Evolutionary conservation across 352 stramenopile genomes (phyloP), one percentile per base, ranked within the genome.

Genomic region (Thalassiosira exigua): DNA sequence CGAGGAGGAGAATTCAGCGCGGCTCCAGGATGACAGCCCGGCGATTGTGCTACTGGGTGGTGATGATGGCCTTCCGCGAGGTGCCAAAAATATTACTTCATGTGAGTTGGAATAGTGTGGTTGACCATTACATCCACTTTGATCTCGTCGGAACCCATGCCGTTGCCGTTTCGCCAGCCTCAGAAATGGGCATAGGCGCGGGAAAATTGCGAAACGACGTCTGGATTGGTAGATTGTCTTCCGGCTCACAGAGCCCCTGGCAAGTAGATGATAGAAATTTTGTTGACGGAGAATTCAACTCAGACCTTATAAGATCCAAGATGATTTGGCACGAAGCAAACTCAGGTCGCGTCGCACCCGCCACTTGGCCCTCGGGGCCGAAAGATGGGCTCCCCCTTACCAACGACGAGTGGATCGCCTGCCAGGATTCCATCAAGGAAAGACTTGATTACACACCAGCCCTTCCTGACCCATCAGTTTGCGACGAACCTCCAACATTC

Each of bases 371-470:
- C 36, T 73, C 65, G 0, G 78, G 59, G 19, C 7, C 41, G 27
- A 42, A 30, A 2, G 26, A 67, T 57, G 52, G 53, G 14, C 27
- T 64, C 27, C 82, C 83, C n/a, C 39, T 90, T 26, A 87, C 85
- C 3, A 84, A 94, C 57, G 88, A 94, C 27, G 85, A 94, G 4
- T 94, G 90, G 90, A 92, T 94, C 56, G 61, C 75, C 27, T 94
- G 90, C 57, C 82, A 94, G 75, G 72, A 85, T 39, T 81, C 61
- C 9, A 88, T 91, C 50, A 79, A 79, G 19, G 71, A 88, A 29
- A 74, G 64, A 41, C 36, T 75, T 51, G 62, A 71, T 56, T 78
- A 75, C 59, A 69, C 67, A 39, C 7, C 61, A 22, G 39, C 24
- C 58, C 72, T 77, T 21, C 52, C 54, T 22, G 68, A 85, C 53